Evolutionary conservation across 345 rosid genomes (phyloP).

Genomic region (Sapria himalayana): DNA sequence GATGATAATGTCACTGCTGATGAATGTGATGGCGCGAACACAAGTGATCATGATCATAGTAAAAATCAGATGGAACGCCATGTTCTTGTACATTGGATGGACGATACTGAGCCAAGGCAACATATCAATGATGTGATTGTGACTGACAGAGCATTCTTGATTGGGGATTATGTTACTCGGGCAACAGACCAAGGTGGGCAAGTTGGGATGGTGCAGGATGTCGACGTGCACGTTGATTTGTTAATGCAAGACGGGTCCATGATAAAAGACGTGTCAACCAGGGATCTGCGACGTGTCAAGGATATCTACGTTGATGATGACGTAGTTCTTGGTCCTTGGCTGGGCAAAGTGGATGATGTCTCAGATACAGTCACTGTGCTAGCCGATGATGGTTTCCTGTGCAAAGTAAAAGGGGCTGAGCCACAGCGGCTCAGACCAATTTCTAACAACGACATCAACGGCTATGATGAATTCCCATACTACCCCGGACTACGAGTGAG

Average conservation of each 20-base stretch:
- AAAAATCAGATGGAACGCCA: slow-evolving; percentile 51
- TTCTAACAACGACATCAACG: slow-evolving; percentile 56
- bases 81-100: slow-evolving; percentile 83
- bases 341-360: slow-evolving; percentile 85
- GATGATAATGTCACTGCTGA: slow-evolving; percentile 15
- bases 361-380: slow-evolving; percentile 81
- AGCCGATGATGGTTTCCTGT: slow-evolving; percentile 85
- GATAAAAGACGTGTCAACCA: slow-evolving; percentile 40
- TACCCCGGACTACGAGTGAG: slow-evolving; percentile 89
- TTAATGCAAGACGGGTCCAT: slow-evolving; percentile 47
- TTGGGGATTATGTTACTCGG: slow-evolving; percentile 79
- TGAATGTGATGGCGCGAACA: slow-evolving; percentile 14
- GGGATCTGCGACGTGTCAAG: slow-evolving; percentile 64
- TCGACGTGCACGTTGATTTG: slow-evolving; percentile 49
- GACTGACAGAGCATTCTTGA: slow-evolving; percentile 78
- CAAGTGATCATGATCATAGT: slow-evolving; percentile 14
- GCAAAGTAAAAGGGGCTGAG: slow-evolving; percentile 75
- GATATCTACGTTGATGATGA: slow-evolving; percentile 73
- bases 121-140: slow-evolving; percentile 33
- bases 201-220: slow-evolving; percentile 76
- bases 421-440: slow-evolving; percentile 60
- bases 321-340: slow-evolving; percentile 84
- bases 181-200: slow-evolving; percentile 73
- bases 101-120: slow-evolving; percentile 52
- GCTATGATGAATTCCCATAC: slow-evolving; percentile 61